Conservation (phyloP, 371 early-diverging fungal species). For the Actinomucor elegans region DNA sequence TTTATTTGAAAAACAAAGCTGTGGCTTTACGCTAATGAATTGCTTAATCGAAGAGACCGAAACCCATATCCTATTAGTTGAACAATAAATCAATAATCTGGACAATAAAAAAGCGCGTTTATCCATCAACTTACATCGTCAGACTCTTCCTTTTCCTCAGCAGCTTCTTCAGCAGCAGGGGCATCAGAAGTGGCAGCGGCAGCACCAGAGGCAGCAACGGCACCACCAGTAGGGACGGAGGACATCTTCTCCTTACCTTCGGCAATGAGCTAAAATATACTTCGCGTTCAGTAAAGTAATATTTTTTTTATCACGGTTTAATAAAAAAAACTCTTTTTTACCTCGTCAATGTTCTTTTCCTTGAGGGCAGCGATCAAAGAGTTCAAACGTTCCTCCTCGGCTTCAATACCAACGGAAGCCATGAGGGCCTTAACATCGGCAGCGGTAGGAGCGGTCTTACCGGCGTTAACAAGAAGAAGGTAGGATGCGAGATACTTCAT, state of each 20-base stretch:
- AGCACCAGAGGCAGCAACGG: constrained; percentile 66
- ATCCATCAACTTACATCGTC: constrained; percentile 63
- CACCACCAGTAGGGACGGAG: constrained; percentile 91
- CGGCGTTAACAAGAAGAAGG: constrained; percentile 91
- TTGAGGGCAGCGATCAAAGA: constrained; percentile 79
- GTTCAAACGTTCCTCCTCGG: constrained; percentile 77
- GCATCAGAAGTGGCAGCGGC: constrained; percentile 51
- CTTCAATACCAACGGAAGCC: constrained; percentile 91
- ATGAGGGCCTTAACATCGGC: constrained; percentile 83
- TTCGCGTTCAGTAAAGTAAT: too few species aligned
- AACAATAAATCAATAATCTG: not conserved
- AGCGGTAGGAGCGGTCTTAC: constrained; percentile 83
- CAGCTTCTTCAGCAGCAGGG: constrained; percentile 55
- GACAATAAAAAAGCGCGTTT: not conserved
- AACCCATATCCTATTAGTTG: constrained; percentile 41
- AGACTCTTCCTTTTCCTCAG: constrained; percentile 81
- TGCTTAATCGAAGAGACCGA: constrained; percentile 52
- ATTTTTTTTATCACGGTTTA: not conserved
- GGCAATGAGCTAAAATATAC: constrained; percentile 67
- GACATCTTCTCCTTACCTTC: constrained; percentile 93
- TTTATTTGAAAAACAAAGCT: not conserved
- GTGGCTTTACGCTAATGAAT: not conserved
- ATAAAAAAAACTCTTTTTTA: constrained; percentile 21
- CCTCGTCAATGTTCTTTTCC: constrained; percentile 90
- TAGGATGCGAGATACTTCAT: constrained; percentile 98